Conservation (phyloP, 1,284 basidiomycete species). For the Ustilago xerochloae region DNA sequence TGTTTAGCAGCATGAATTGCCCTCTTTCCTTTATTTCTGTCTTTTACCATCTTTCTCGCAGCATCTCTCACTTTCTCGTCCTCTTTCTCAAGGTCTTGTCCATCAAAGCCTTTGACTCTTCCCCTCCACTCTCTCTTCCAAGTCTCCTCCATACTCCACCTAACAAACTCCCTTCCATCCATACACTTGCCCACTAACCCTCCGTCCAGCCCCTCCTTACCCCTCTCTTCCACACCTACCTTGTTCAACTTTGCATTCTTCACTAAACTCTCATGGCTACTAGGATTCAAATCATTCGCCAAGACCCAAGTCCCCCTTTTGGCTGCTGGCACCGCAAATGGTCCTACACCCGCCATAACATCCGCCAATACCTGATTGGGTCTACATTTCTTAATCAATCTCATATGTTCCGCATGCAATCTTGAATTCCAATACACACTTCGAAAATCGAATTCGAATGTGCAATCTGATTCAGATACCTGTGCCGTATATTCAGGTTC, state of each 20-base stretch:
- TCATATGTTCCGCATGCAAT: constrained; percentile 87
- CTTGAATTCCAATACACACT: constrained; percentile 98
- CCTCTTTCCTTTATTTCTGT: constrained; percentile 10
- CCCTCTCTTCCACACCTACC: constrained; percentile 22
- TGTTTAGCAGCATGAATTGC: constrained; percentile 12
- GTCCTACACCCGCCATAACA: constrained; percentile 96
- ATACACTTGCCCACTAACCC: constrained; percentile 41
- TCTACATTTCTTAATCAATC: constrained; percentile 80
- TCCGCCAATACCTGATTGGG: constrained; percentile 80
- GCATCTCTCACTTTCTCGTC: constrained; percentile 23
- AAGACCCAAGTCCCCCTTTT: constrained; percentile 81
- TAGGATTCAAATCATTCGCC: constrained; percentile 94
- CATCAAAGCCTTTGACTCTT: constrained; percentile 26
- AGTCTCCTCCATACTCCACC: constrained; percentile 24
- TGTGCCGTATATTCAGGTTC: constrained; percentile 82
- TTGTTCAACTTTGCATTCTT: constrained; percentile 54
- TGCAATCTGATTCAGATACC: constrained; percentile 75
- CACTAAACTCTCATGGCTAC: constrained; percentile 79
- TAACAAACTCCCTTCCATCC: constrained; percentile 59
- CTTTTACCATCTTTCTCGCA: constrained; percentile 25
- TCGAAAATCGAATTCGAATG: constrained; percentile 92
- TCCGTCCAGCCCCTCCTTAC: constrained; percentile 18
- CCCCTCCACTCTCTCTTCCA: constrained; percentile 54
- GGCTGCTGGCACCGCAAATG: constrained; percentile 92
- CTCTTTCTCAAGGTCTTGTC: constrained; percentile 3